phyloP scores from a whole-genome alignment of 2,329 filamentous ascomycete genomes.

The Monosporascus sp. region DNA sequence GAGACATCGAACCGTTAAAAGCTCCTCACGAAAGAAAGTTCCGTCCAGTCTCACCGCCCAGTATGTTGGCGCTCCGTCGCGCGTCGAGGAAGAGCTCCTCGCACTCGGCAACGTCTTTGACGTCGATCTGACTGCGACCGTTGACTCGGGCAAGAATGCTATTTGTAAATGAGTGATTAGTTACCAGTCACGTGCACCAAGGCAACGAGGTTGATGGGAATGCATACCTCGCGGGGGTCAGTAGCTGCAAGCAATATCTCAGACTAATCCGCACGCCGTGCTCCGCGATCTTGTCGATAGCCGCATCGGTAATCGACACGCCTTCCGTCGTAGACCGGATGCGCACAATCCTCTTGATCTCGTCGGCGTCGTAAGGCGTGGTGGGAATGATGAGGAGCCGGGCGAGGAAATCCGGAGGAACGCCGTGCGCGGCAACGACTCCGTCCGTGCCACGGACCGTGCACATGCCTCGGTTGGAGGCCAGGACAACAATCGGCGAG shows the following conservation, averaged over 20 bases:
- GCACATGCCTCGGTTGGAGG: slow-evolving; percentile 92
- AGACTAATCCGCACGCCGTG: slow-evolving; percentile 86
- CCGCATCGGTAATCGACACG: slow-evolving; percentile 72
- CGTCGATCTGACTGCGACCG: slow-evolving; percentile 69
- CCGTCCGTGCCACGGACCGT: slow-evolving; percentile 84
- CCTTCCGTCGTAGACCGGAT: slow-evolving; percentile 79
- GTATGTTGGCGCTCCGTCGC: slow-evolving; percentile 67
- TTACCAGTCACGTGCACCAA: background rate
- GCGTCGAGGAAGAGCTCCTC: slow-evolving; percentile 82
- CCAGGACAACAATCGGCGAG: slow-evolving; percentile 93
- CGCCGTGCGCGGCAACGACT: slow-evolving; percentile 82
- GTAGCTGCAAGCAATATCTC: slow-evolving; percentile 86
- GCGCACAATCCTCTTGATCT: slow-evolving; percentile 89
- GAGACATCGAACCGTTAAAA: slow-evolving; percentile 4
- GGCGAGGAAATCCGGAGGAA: slow-evolving; percentile 88
- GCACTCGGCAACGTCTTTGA: slow-evolving; percentile 73
- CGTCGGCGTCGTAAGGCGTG: slow-evolving; percentile 77
- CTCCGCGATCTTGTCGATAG: slow-evolving; percentile 79
- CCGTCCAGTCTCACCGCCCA: slow-evolving; percentile 56
- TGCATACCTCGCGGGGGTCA: slow-evolving; percentile 72
- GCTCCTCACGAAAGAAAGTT: slow-evolving; percentile 56
- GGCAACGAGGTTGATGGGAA: background rate
- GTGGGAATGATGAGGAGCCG: slow-evolving; percentile 96
- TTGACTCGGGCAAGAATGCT: slow-evolving; percentile 85
- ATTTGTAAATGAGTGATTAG: slow-evolving; percentile 5